Percentiles rank a stretch among this genome's conserved stretches.
These are phyloP conservation scores for Penicillium sp. DNA, from an alignment of 2,329 filamentous ascomycete species.

Conservation along the genomic window DNA sequence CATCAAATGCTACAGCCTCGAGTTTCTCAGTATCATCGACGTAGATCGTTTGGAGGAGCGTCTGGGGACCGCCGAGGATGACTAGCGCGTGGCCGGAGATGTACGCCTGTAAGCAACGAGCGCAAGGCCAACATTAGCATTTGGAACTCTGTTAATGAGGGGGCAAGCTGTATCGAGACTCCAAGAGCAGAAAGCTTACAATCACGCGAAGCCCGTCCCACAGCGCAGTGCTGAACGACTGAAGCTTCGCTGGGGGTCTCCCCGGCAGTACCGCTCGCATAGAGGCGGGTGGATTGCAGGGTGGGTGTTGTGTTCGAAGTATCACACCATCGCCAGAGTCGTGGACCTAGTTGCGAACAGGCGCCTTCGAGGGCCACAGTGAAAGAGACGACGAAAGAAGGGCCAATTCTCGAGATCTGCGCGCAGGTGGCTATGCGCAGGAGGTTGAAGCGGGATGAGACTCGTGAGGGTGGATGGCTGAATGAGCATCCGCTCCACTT, in stretches of 20 bases:
- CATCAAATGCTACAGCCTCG: slow-evolving; percentile 78
- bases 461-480: background rate
- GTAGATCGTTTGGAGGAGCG: slow-evolving; percentile 87
- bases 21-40: slow-evolving; percentile 71
- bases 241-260: slow-evolving; percentile 73
- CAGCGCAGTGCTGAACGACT: slow-evolving; percentile 71
- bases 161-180: background rate
- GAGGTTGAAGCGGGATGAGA: slow-evolving; percentile 15
- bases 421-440: slow-evolving; percentile 11
- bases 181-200: slow-evolving; percentile 51
- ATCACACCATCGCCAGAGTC: slow-evolving; percentile 38
- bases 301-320: slow-evolving; percentile 29
- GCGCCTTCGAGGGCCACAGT: background rate
- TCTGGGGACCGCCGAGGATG: slow-evolving; percentile 72
- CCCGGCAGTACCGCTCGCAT: slow-evolving; percentile 82
- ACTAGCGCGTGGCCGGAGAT: slow-evolving; percentile 86
- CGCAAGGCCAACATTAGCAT: slow-evolving; percentile 16
- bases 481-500: slow-evolving; percentile 17
- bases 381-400: background rate
- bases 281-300: slow-evolving; percentile 44
- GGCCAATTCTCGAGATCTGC: slow-evolving; percentile 4
- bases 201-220: slow-evolving; percentile 74
- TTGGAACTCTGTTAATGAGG: background rate
- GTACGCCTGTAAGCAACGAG: slow-evolving; percentile 64
- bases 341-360: background rate